Percentiles rank a stretch among this genome's conserved stretches.
Evolutionary conservation across 1,139 yeast species (phyloP).

Genomic region (Casaregolazyma lundiana): DNA sequence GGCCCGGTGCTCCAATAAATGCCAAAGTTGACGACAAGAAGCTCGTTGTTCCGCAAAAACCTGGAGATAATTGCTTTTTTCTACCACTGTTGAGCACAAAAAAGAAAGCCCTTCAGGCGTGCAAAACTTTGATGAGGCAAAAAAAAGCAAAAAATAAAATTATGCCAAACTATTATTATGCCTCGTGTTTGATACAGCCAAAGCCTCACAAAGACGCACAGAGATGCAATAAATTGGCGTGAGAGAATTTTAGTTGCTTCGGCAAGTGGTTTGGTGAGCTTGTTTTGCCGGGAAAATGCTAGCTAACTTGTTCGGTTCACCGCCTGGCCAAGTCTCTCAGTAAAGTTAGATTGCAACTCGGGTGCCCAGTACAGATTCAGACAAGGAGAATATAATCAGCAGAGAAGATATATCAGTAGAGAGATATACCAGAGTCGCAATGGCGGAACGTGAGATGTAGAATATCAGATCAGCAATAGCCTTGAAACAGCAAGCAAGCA

Average conservation of each 20-base stretch:
- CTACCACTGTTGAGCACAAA: constrained; percentile 1
- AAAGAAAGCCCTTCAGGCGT: background rate
- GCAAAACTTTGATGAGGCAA: background rate
- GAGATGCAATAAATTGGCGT: too few relatives aligned
- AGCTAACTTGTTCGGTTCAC: too few relatives aligned
- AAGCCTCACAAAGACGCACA: too few relatives aligned
- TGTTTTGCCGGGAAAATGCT: too few relatives aligned
- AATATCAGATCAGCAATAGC: background rate
- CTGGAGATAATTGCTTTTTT: constrained; percentile 1
- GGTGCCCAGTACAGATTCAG: background rate
- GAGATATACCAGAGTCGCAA: background rate
- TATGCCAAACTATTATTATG: background rate
- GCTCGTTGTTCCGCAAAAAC: constrained; percentile 1
- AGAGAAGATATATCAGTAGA: background rate
- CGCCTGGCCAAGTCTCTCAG: background rate
- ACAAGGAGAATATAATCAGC: background rate
- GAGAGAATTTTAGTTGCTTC: background rate
- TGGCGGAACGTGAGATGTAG: background rate
- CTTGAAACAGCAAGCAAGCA: background rate
- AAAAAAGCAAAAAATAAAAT: background rate
- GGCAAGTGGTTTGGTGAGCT: background rate
- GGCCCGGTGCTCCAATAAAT: background rate
- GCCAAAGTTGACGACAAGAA: background rate
- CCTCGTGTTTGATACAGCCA: background rate
- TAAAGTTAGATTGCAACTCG: constrained; percentile 1